These are phyloP conservation scores for Cordyceps fumosorosea DNA, from an alignment of 2,329 filamentous ascomycete species.

Conservation along the genomic window DNA sequence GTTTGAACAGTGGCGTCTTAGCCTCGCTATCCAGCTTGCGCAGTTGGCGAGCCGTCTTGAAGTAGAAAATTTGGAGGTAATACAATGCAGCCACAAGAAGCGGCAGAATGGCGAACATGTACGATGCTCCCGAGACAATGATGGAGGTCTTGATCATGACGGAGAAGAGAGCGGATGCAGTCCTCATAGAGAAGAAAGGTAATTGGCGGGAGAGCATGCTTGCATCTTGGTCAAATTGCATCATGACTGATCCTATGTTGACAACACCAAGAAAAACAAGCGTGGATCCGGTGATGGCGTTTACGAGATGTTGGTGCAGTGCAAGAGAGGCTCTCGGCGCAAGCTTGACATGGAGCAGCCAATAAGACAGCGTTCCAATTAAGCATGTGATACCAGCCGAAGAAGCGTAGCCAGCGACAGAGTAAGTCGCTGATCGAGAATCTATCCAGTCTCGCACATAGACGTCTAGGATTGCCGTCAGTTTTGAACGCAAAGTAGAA, in stretches of 20 bases:
- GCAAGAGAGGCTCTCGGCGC: conserved; percentile 4
- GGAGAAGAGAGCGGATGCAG: neutral
- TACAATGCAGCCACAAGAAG: conserved; percentile 20
- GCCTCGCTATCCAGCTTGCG: conserved; percentile 25
- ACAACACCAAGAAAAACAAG: neutral
- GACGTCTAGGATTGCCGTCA: neutral
- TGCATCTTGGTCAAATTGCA: conserved; percentile 4
- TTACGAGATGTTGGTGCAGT: neutral
- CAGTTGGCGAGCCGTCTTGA: conserved; percentile 26
- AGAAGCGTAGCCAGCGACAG: neutral
- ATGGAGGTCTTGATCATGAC: conserved; percentile 2
- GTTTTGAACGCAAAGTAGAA: neutral
- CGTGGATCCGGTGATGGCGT: neutral
- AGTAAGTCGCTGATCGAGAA: neutral
- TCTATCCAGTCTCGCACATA: neutral
- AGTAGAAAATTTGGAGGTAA: conserved; percentile 25
- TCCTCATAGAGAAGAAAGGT: conserved; percentile 1
- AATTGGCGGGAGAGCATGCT: neutral
- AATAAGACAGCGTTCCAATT: neutral
- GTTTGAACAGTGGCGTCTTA: conserved; percentile 23
- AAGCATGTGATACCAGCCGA: neutral
- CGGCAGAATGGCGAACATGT: conserved; percentile 34
- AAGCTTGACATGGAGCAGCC: neutral
- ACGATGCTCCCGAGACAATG: neutral
- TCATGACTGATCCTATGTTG: conserved; percentile 3